These are phyloP conservation scores for Diaporthe eres DNA, from an alignment of 2,329 filamentous ascomycete genomes.

Conservation along the genomic window DNA sequence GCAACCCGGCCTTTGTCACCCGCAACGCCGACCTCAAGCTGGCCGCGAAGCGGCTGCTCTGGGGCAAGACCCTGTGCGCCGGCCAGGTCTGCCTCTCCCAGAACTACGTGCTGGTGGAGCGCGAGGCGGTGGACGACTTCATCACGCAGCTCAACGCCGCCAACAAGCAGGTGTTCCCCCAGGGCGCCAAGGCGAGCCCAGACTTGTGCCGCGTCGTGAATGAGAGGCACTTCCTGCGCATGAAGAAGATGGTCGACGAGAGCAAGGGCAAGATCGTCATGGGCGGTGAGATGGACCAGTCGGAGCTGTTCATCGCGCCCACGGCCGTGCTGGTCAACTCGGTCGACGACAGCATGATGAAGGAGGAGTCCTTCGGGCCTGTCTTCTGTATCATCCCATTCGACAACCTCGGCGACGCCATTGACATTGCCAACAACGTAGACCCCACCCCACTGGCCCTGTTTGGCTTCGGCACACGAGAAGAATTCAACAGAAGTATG, in stretches of 20 bases:
- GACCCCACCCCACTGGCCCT: constrained; percentile 87
- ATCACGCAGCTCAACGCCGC: constrained; percentile 80
- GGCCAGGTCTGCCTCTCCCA: constrained; percentile 95
- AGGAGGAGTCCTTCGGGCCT: constrained; percentile 93
- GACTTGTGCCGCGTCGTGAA: constrained; percentile 90
- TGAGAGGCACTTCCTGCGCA: constrained; percentile 80
- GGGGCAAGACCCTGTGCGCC: constrained; percentile 88
- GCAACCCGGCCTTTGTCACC: constrained; percentile 93
- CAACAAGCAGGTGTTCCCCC: constrained; percentile 84
- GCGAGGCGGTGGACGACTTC: constrained; percentile 78
- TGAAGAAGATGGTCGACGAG: constrained; percentile 93
- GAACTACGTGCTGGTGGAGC: constrained; percentile 91
- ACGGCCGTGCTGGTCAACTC: constrained; percentile 90
- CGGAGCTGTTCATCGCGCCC: constrained; percentile 87
- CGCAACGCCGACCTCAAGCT: constrained; percentile 84
- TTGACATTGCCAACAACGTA: constrained; percentile 83
- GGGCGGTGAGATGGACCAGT: constrained; percentile 86
- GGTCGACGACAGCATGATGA: constrained; percentile 81
- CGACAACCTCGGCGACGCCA: constrained; percentile 86
- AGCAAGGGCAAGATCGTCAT: constrained; percentile 87
- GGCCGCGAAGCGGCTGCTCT: constrained; percentile 87
- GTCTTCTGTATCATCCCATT: constrained; percentile 86
- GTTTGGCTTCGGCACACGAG: constrained; percentile 87
- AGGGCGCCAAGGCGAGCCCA: constrained; percentile 81
- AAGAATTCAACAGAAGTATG: constrained; percentile 81